Conservation (phyloP, 441 rosid genomes). For the Aleurites moluccanus region DNA sequence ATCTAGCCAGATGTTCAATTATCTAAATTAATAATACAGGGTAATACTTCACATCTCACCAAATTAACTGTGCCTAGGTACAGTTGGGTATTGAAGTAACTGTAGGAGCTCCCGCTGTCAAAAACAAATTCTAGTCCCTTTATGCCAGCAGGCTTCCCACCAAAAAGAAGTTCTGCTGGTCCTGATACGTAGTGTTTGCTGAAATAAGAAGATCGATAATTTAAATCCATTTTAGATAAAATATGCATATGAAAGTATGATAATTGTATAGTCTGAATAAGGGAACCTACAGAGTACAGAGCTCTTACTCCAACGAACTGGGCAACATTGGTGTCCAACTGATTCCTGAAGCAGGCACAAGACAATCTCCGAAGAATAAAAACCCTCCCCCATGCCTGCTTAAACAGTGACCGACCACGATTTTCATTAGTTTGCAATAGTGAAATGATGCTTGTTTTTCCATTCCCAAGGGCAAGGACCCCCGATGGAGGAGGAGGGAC, state of each 20-base stretch:
- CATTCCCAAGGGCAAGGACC: constrained; percentile 86
- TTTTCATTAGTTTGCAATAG: constrained; percentile 64
- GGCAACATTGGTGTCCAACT: constrained; percentile 70
- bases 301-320: constrained; percentile 48
- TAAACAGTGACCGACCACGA: constrained; percentile 84
- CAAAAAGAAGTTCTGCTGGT: constrained; percentile 61
- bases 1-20: neutral
- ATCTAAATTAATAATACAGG: neutral
- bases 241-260: neutral
- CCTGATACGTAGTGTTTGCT: constrained; percentile 69
- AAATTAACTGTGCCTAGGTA: constrained; percentile 41
- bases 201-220: constrained; percentile 22
- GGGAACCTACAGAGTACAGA: neutral
- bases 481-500: constrained; percentile 66
- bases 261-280: neutral
- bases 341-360: constrained; percentile 62
- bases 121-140: constrained; percentile 44
- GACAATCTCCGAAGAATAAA: constrained; percentile 76
- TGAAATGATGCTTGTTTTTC: constrained; percentile 69
- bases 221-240: neutral
- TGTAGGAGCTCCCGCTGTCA: constrained; percentile 91
- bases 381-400: constrained; percentile 79
- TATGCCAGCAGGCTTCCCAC: constrained; percentile 57
- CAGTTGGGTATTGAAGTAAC: constrained; percentile 55
- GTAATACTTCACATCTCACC: constrained; percentile 38